Percentiles rank a stretch among this genome's conserved stretches.
These are phyloP conservation scores for Tetragonia tetragonoides DNA, from an alignment of 148 eudicot genomes.

Conservation along the genomic window DNA sequence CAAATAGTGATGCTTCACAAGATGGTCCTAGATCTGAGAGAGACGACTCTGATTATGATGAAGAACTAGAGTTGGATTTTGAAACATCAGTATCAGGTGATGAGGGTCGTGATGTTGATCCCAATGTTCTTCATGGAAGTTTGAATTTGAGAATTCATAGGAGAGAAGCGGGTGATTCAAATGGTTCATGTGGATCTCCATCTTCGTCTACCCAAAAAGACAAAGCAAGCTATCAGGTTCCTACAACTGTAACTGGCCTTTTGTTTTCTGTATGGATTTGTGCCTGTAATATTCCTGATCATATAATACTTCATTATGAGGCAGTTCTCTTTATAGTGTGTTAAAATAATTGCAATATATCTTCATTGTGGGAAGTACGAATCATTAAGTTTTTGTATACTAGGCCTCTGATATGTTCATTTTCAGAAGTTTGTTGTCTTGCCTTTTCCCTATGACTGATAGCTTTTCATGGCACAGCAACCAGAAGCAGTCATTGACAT, in stretches of 20 bases:
- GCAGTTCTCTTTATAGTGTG: not conserved
- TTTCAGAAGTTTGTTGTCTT: not conserved
- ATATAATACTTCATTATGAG: not conserved
- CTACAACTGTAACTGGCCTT: not conserved
- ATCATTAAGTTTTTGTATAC: not conserved
- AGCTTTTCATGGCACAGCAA: slow-evolving; percentile 42
- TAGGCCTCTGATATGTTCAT: not conserved
- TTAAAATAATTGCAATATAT: not conserved
- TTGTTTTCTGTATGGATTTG: not conserved
- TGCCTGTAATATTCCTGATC: not conserved
- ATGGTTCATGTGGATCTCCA: slow-evolving; percentile 55
- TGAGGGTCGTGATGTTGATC: slow-evolving; percentile 65
- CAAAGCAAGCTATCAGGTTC: slow-evolving; percentile 58
- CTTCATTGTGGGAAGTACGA: not conserved
- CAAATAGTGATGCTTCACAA: slow-evolving; percentile 72
- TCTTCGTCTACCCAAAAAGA: slow-evolving; percentile 47
- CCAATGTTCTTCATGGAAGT: slow-evolving; percentile 60
- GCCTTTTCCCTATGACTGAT: slow-evolving; percentile 14
- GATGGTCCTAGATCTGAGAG: slow-evolving; percentile 81
- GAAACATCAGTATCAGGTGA: slow-evolving; percentile 78
- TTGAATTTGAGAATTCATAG: slow-evolving; percentile 73
- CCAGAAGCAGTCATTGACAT: slow-evolving; percentile 74
- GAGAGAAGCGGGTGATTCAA: slow-evolving; percentile 45
- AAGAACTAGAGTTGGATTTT: slow-evolving; percentile 83
- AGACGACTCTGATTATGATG: slow-evolving; percentile 91